Conservation (phyloP, 805 yeast species). For the Candida khao-thaluensis region DNA sequence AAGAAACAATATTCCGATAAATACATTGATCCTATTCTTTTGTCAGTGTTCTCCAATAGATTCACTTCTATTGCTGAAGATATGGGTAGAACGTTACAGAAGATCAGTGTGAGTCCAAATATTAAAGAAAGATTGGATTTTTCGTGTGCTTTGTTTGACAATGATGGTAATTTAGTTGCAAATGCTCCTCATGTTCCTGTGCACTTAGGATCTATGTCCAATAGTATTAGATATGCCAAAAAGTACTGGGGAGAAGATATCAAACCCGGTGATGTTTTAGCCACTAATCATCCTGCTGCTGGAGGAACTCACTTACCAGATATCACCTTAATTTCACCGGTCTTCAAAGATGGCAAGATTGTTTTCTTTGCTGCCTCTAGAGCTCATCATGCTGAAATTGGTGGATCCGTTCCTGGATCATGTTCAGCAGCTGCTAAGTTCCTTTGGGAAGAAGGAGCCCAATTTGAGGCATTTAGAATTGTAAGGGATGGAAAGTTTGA, state of each 20-base stretch:
- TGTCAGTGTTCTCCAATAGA: conserved; percentile 76
- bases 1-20: conserved; percentile 9
- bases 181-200: conserved; percentile 89
- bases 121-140: conserved; percentile 81
- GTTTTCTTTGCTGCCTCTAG: conserved; percentile 19
- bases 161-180: conserved; percentile 73
- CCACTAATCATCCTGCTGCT: conserved; percentile 75
- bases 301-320: conserved; percentile 88
- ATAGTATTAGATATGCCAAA: conserved; percentile 68
- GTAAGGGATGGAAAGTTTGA: conserved; percentile 18
- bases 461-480: conserved; percentile 17
- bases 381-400: conserved; percentile 23
- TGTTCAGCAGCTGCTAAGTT: conserved; percentile 16
- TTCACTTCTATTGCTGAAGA: conserved; percentile 91
- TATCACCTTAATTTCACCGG: conserved; percentile 24
- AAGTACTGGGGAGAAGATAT: conserved; percentile 61
- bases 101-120: conserved; percentile 77
- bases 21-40: conserved; percentile 59
- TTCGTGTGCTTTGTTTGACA: conserved; percentile 78
- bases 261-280: conserved; percentile 69
- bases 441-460: conserved; percentile 19
- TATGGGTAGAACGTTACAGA: conserved; percentile 78
- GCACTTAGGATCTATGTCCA: conserved; percentile 82
- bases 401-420: conserved; percentile 20
- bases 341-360: conserved; percentile 16